Evolutionary conservation across 1,284 basidiomycete species (phyloP).

Genomic region (Lentinus polychrous): DNA sequence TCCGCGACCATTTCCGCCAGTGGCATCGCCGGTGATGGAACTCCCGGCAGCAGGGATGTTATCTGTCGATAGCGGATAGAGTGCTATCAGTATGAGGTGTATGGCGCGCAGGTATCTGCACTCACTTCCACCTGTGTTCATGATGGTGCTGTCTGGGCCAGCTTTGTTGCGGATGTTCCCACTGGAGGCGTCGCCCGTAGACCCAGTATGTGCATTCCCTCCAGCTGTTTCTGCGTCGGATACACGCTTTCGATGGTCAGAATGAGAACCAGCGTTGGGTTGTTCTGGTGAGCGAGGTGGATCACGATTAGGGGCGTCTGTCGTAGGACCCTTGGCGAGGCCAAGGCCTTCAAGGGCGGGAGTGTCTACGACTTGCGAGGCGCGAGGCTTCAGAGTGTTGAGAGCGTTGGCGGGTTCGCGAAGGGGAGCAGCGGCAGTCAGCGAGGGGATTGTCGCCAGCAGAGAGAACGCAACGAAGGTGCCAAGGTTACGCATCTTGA

Average conservation of each 20-base stretch:
- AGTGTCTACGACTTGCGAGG: not conserved
- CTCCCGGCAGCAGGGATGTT: slow-evolving; percentile 8
- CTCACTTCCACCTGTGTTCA: slow-evolving; percentile 12
- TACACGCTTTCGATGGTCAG: slow-evolving; percentile 5
- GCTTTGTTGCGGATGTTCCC: slow-evolving; percentile 11
- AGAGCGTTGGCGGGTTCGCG: too few species aligned
- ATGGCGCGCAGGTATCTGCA: not conserved
- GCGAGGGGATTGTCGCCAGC: too few species aligned
- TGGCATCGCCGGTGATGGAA: slow-evolving; percentile 12
- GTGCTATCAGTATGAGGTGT: too few species aligned
- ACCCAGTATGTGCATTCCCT: slow-evolving; percentile 14
- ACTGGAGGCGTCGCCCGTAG: slow-evolving; percentile 12
- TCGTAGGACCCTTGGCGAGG: not conserved
- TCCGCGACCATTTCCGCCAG: slow-evolving; percentile 10
- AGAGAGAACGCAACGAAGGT: too few species aligned
- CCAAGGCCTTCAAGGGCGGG: not conserved
- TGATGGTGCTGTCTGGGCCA: slow-evolving; percentile 9
- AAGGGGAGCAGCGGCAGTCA: too few species aligned
- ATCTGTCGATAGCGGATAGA: slow-evolving; percentile 1
- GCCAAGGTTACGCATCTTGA: too few species aligned
- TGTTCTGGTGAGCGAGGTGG: not conserved
- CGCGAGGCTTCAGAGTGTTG: not conserved
- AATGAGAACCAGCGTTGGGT: not conserved
- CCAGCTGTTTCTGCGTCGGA: slow-evolving; percentile 12
- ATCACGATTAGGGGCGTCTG: not conserved